Percentiles rank a stretch among this genome's conserved stretches.
phyloP scores from a whole-genome alignment of 179 eudicot genomes.

The Pouteria campechiana region DNA sequence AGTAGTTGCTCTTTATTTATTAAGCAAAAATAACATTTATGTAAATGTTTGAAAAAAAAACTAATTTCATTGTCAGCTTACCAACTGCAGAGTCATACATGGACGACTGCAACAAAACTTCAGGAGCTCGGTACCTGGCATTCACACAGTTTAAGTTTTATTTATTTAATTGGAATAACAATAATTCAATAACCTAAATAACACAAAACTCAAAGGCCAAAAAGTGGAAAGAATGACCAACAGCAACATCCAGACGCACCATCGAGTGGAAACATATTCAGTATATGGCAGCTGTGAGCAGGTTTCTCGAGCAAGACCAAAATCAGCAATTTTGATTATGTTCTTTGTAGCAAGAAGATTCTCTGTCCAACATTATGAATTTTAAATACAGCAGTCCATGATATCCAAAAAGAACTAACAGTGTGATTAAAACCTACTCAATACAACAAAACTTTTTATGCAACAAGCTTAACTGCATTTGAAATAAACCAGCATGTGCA shows the following conservation, averaged over 20 bases:
- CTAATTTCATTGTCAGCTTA: conserved; percentile 21
- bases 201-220: background rate
- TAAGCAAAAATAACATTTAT: background rate
- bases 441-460: too few relatives aligned
- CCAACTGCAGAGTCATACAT: conserved; percentile 87
- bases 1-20: too few relatives aligned
- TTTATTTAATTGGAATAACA: background rate
- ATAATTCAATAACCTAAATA: background rate
- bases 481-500: too few relatives aligned
- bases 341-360: conserved; percentile 71
- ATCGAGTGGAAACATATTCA: conserved; percentile 91
- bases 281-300: conserved; percentile 64
- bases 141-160: background rate
- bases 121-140: conserved; percentile 98
- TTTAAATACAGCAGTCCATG: too few relatives aligned
- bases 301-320: conserved; percentile 89
- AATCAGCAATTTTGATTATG: conserved; percentile 75
- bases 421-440: too few relatives aligned
- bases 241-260: conserved; percentile 30
- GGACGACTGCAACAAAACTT: conserved; percentile 87
- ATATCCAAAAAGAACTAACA: too few relatives aligned
- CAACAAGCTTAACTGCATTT: too few relatives aligned
- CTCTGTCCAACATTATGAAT: too few relatives aligned
- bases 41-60: background rate
- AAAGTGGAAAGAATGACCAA: background rate